These are phyloP conservation scores for Saccharomycopsis lassenensis DNA, from an alignment of 805 yeast species.

Conservation along the genomic window DNA sequence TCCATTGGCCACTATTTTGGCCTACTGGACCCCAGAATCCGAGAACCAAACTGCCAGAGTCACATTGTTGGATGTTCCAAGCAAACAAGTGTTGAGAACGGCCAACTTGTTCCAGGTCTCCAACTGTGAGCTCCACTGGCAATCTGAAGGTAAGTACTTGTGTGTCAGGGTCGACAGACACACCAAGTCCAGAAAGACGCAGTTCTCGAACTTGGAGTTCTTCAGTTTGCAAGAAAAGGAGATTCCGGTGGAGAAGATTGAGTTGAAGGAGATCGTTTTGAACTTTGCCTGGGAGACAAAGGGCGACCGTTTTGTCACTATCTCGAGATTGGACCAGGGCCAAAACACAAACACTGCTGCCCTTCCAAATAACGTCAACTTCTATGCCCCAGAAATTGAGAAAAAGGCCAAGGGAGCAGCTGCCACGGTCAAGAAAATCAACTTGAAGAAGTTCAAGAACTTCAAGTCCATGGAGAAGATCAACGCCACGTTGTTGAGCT, in stretches of 20 bases:
- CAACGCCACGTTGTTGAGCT: constrained; percentile 59
- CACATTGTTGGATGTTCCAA: constrained; percentile 76
- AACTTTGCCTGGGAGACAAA: constrained; percentile 95
- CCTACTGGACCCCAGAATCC: constrained; percentile 96
- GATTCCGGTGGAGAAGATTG: constrained; percentile 90
- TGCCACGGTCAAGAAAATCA: constrained; percentile 24
- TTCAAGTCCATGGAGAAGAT: constrained; percentile 50
- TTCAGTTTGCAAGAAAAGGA: constrained; percentile 81
- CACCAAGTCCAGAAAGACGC: constrained; percentile 87
- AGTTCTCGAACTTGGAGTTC: constrained; percentile 85
- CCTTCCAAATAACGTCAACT: constrained; percentile 54
- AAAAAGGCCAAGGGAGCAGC: constrained; percentile 37
- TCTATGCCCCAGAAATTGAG: constrained; percentile 71
- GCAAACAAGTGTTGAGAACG: constrained; percentile 75
- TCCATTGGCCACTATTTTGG: constrained; percentile 54
- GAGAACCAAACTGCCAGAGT: constrained; percentile 92
- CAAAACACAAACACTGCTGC: constrained; percentile 51
- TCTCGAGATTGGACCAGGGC: constrained; percentile 51
- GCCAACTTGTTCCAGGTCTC: constrained; percentile 91
- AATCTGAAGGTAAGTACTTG: constrained; percentile 67
- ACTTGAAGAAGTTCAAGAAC: constrained; percentile 45
- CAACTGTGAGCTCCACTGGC: constrained; percentile 90
- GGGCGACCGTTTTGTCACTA: constrained; percentile 74
- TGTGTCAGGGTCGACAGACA: constrained; percentile 96
- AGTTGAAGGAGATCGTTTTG: constrained; percentile 77